These are phyloP conservation scores for Kurtzmaniella natalensis DNA, from an alignment of 1,139 yeast species.

Conservation along the genomic window DNA sequence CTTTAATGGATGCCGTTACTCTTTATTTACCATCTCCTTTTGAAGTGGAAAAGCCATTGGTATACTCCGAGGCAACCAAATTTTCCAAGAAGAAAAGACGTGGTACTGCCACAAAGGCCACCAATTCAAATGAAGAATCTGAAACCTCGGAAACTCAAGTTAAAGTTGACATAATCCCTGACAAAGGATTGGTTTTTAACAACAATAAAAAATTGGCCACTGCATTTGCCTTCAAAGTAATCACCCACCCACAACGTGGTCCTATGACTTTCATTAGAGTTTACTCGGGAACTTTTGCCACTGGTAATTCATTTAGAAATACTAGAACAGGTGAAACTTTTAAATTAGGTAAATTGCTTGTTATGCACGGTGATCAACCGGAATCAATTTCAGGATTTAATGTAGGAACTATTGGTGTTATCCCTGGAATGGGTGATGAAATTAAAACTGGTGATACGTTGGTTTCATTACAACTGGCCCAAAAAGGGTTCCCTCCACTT, in stretches of 20 bases:
- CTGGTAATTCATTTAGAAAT: constrained; percentile 61
- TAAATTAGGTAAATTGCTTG: constrained; percentile 60
- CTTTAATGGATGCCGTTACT: constrained; percentile 78
- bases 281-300: constrained; percentile 70
- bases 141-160: constrained; percentile 16
- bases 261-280: constrained; percentile 83
- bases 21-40: constrained; percentile 79
- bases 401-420: constrained; percentile 89
- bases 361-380: constrained; percentile 88
- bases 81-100: constrained; percentile 11
- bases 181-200: constrained; percentile 49
- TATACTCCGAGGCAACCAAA: constrained; percentile 24
- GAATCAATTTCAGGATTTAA: constrained; percentile 59
- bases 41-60: constrained; percentile 57
- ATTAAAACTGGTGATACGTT: constrained; percentile 90
- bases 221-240: constrained; percentile 89
- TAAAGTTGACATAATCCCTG: constrained; percentile 33
- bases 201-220: constrained; percentile 56
- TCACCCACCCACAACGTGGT: constrained; percentile 81
- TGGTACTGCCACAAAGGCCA: constrained; percentile 5
- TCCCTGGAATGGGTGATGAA: constrained; percentile 65
- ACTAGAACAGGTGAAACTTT: constrained; percentile 67
- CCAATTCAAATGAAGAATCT: constrained; percentile 15
- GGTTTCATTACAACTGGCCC: constrained; percentile 46
- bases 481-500: constrained; percentile 47